Percentiles rank a stretch among this genome's conserved stretches.
These are phyloP conservation scores for Alternaria gansuensis DNA, from an alignment of 2,329 filamentous ascomycete species.

Conservation along the genomic window DNA sequence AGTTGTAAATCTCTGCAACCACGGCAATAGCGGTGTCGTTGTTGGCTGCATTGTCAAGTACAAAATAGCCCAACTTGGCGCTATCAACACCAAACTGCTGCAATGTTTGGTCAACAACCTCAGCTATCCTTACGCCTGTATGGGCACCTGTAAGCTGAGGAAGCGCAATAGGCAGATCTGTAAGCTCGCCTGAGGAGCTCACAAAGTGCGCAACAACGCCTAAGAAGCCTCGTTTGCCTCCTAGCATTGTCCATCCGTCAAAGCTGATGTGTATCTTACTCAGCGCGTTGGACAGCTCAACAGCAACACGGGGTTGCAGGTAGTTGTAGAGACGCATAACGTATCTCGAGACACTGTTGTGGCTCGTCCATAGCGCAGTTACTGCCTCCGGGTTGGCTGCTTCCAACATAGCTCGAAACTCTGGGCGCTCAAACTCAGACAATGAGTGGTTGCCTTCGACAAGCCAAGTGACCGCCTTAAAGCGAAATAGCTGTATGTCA, in stretches of 20 bases:
- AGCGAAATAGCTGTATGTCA: background rate
- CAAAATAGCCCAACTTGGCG: conserved; percentile 22
- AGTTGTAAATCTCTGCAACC: no score
- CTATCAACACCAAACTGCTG: conserved; percentile 1
- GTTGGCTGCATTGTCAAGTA: conserved; percentile 16
- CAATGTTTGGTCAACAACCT: background rate
- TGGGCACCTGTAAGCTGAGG: background rate
- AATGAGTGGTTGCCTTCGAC: conserved; percentile 3
- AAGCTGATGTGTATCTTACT: no score
- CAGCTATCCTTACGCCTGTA: background rate
- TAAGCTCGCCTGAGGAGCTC: background rate
- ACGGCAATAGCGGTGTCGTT: conserved; percentile 12
- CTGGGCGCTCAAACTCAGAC: background rate
- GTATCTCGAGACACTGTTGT: no score
- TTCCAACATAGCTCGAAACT: background rate
- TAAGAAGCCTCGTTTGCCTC: conserved; percentile 20
- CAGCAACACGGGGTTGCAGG: no score
- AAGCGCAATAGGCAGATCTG: conserved; percentile 11
- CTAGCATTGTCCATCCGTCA: conserved; percentile 16
- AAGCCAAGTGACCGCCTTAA: background rate
- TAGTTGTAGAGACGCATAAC: no score
- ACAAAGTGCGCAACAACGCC: conserved; percentile 19
- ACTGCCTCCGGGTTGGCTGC: background rate
- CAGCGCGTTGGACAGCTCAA: no score
- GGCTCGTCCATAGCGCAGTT: conserved; percentile 10